Base-by-base conservation (phyloP, 1,284 basidiomycete species). In the Sporisorium graminicola region DNA sequence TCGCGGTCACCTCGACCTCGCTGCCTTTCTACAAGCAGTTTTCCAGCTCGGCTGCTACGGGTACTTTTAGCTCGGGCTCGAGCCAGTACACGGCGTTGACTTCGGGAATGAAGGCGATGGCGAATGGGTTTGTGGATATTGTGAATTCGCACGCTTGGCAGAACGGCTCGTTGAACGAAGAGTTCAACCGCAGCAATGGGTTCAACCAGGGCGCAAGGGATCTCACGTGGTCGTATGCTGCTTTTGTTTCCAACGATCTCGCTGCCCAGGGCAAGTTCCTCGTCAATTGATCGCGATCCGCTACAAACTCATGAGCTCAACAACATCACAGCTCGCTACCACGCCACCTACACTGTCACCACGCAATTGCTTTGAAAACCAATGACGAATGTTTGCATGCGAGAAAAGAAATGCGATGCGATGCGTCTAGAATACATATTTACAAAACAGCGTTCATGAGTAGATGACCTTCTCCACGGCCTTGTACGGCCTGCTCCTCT, bases 161-260 rank as follows among this genome's bases (percentile, higher is more conserved):
- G 20, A 81, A 81, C 52, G 80, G 78, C 9, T 74, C 70, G 31
- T 24, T 81, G 20, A 68, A 73, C 47, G 80, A 81, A 64, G 58
- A 78, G 55, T 77, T 80, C 42, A 61, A 65, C 51, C 61, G 74
- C 14, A 43, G 73, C 52, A 74, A 56, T 12, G 80, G 80, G 44
- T 74, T 49, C 57, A 76, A 74, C 29, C 58, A 66, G 31, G 80
- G 80, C 31, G 80, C 80, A 1, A 49, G 80, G 13, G 80, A 81
- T 52, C 55, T 81, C 16, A 81, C 80, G 31, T 81, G 80, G 80
- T 65, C 57, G 42, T 80, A 81, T 61, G 80, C 79, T 3, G 74
- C 80, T 7, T 80, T 76, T 29, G 61, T 76, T 27, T 50, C 44
- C n/a, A 71, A 67, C 59, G 62, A 72, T 37, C 37, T 51, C 24